These are phyloP conservation scores for Aristolochia californica DNA, from an alignment of 164 flowering plant species.

Conservation along the genomic window DNA sequence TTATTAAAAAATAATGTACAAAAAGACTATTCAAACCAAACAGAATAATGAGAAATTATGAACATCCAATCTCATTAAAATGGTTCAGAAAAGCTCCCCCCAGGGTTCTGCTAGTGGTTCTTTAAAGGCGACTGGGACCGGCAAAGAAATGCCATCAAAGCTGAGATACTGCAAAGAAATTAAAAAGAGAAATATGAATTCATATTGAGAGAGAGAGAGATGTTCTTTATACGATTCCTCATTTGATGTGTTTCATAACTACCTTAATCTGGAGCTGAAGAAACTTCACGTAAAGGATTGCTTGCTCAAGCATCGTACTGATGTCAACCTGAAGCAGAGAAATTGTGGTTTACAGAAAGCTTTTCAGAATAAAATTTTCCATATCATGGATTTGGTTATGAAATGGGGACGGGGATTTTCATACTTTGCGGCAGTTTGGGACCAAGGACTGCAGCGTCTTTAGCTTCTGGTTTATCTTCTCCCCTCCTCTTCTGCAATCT, in stretches of 20 bases:
- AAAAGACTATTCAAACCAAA: too few species aligned
- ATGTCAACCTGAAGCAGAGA: background rate
- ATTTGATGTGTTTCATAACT: background rate
- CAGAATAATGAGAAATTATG: too few species aligned
- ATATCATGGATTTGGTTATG: background rate
- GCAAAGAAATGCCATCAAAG: too few species aligned
- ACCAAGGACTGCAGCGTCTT: background rate
- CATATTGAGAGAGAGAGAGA: too few species aligned
- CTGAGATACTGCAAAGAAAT: too few species aligned
- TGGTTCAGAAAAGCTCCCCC: too few species aligned
- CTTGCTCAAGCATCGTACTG: slow-evolving; percentile 4
- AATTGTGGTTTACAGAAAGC: background rate
- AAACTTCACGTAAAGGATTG: slow-evolving; percentile 1
- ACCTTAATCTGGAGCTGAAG: slow-evolving; percentile 4
- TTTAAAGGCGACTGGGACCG: too few species aligned
- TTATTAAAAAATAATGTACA: too few species aligned
- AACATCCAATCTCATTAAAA: too few species aligned
- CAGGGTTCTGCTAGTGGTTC: too few species aligned
- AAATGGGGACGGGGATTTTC: background rate
- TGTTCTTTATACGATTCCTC: too few species aligned
- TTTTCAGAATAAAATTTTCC: background rate
- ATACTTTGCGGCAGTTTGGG: slow-evolving; percentile 1
- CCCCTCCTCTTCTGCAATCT: slow-evolving; percentile 4
- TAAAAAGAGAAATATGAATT: too few species aligned
- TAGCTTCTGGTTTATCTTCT: slow-evolving; percentile 1